phyloP scores from a whole-genome alignment of 352 stramenopile genomes.

The Achlya hypogyna region DNA sequence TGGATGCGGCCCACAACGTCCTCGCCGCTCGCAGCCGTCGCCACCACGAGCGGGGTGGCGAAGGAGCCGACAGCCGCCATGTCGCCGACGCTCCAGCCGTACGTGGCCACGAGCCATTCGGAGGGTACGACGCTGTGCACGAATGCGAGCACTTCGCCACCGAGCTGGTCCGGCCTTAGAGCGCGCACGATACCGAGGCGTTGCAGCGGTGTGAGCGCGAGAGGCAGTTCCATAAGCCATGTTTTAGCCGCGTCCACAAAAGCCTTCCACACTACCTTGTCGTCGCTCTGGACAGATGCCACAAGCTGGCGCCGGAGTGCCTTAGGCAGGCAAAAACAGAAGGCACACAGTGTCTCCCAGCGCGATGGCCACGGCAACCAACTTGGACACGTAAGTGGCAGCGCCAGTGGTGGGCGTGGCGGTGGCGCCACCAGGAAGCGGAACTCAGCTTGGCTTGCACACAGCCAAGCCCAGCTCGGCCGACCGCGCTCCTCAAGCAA shows the following conservation, averaged over 20 bases:
- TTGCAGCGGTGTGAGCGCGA: constrained; percentile 6
- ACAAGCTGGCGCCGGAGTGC: background rate
- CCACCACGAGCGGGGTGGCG: constrained; percentile 28
- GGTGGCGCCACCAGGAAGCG: constrained; percentile 8
- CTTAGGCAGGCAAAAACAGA: constrained; percentile 2
- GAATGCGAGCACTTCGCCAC: constrained; percentile 1
- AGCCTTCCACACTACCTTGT: constrained; percentile 10
- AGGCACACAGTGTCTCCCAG: constrained; percentile 8
- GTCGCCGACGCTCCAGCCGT: background rate
- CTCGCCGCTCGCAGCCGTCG: constrained; percentile 21
- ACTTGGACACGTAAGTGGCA: background rate
- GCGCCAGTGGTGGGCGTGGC: background rate
- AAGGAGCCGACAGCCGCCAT: background rate
- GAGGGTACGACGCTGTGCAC: background rate
- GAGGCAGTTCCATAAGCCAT: background rate
- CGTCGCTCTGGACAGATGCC: background rate
- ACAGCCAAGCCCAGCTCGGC: background rate
- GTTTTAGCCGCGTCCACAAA: background rate
- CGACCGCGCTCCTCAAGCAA: background rate
- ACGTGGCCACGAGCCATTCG: background rate
- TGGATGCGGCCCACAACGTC: constrained; percentile 33
- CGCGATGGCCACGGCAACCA: background rate
- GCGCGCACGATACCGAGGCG: constrained; percentile 15
- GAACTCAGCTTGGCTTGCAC: background rate
- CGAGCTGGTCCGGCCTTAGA: constrained; percentile 7